These are phyloP conservation scores for Sclerotinia borealis DNA, from an alignment of 2,329 filamentous ascomycete genomes.

Conservation along the genomic window DNA sequence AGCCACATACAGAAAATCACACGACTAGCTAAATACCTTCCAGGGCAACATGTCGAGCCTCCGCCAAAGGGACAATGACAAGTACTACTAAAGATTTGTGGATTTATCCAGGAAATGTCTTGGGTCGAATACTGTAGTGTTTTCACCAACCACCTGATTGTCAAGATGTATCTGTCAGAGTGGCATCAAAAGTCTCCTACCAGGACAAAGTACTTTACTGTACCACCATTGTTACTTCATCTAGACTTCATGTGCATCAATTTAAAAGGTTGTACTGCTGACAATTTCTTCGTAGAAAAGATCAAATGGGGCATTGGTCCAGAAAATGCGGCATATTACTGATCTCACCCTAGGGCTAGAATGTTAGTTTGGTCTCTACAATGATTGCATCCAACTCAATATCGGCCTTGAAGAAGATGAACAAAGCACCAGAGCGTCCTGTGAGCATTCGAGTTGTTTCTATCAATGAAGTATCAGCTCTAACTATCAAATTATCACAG, in stretches of 20 bases:
- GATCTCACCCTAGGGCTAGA: neutral
- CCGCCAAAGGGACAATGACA: neutral
- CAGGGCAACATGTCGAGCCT: neutral
- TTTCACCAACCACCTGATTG: neutral
- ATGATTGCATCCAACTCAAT: neutral
- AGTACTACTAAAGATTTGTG: neutral
- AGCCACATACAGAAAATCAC: neutral
- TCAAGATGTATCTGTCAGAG: neutral
- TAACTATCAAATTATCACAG: too few relatives aligned
- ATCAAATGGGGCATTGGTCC: neutral
- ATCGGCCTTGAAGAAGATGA: neutral
- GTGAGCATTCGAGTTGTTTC: neutral
- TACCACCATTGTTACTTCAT: neutral
- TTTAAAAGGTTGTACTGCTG: neutral
- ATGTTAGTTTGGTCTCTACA: neutral
- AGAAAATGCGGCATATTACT: neutral
- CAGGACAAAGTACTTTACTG: neutral
- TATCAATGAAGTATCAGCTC: too few relatives aligned
- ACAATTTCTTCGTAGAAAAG: neutral
- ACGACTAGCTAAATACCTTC: neutral
- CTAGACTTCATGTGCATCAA: neutral
- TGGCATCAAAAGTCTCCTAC: neutral
- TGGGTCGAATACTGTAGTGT: neutral
- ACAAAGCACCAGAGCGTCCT: neutral
- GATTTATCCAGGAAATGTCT: neutral